Evolutionary conservation across 2,329 filamentous ascomycete genomes (phyloP), one percentile per base, ranked within the genome.

Genomic region (Microcyclospora tardicrescens): DNA sequence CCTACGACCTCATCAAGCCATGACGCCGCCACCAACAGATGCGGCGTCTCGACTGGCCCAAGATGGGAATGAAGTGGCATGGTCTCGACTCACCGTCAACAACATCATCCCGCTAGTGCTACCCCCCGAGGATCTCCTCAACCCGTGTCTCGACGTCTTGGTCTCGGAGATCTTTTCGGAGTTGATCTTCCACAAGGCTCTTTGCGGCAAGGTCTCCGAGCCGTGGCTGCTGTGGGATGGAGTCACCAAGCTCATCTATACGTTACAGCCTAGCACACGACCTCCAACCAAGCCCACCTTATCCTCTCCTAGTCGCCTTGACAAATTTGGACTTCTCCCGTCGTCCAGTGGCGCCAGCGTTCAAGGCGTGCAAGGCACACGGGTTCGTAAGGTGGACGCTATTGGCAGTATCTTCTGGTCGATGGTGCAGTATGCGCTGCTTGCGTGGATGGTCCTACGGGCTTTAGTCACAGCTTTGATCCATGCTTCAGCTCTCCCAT

Each of bases 111-210:
- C 84, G 16, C 70, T 94, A 37, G 72, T 98, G 12, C 71, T 98
- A 14, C 91, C 91, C 9, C 91, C 86, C 12, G 89, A 96, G 54
- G 89, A 96, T 58, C 68, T 96, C 30, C 78, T 89, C 54, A 96
- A 94, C 58, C 76, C 76, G 38, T 93, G 84, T 58, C 68, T 96
- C 52, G 81, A 83, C 40, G 73, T 84, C 28, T 68, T 98, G 44
- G 81, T 95, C 45, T 77, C 79, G 39, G 85, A 95, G 61, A 82
- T 96, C 47, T 71, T 96, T 44, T 84, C 86, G 6, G 86, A 95
- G 61, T 77, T 93, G 58, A 84, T 96, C 45, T 69, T 98, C 47
- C 84, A 84, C 45, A 86, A 84, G 50, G 73, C 81, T 41, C 69
- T 95, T 51, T 77, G 79, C 52, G 82, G 80, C 53, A 93, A 81